Percentiles rank a stretch among this genome's conserved stretches.
Evolutionary conservation across 2,329 filamentous ascomycete species (phyloP).

Genomic region (Exophiala alcalophila): DNA sequence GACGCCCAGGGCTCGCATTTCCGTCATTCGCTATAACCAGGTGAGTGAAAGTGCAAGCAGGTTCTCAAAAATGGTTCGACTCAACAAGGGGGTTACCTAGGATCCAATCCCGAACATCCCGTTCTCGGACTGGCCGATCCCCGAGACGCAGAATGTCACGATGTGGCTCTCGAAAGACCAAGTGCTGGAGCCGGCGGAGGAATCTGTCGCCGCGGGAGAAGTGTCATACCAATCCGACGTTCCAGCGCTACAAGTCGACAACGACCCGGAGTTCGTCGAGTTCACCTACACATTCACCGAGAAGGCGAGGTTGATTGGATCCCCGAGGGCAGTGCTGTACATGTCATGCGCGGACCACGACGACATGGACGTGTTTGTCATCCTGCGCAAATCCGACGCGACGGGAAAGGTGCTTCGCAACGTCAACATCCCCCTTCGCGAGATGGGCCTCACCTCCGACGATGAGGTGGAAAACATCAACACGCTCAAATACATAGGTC

Average conservation of each 20-base stretch:
- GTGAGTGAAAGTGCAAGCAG: slow-evolving; percentile 6
- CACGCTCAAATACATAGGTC: slow-evolving; percentile 42
- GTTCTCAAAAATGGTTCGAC: too few relatives aligned
- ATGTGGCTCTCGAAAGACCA: slow-evolving; percentile 32
- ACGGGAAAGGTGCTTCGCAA: slow-evolving; percentile 43
- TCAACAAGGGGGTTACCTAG: not conserved
- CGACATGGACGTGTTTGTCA: slow-evolving; percentile 47
- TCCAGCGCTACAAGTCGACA: slow-evolving; percentile 14
- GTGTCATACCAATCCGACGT: slow-evolving; percentile 36
- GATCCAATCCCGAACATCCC: slow-evolving; percentile 22
- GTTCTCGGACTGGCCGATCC: slow-evolving; percentile 31
- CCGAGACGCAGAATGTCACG: slow-evolving; percentile 21
- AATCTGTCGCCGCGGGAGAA: not conserved
- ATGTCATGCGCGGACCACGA: slow-evolving; percentile 44
- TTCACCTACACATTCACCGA: slow-evolving; percentile 44
- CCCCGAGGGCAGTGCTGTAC: slow-evolving; percentile 48
- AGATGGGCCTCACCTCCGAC: slow-evolving; percentile 34
- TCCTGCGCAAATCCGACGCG: slow-evolving; percentile 45
- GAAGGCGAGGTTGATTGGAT: slow-evolving; percentile 42
- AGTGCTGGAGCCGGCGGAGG: slow-evolving; percentile 4
- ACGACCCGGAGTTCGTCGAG: slow-evolving; percentile 21
- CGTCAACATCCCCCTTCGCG: slow-evolving; percentile 43
- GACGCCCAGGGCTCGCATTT: slow-evolving; percentile 44
- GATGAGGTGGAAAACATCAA: slow-evolving; percentile 39
- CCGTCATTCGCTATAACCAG: slow-evolving; percentile 32